Evolutionary conservation across 805 yeast species (phyloP), one percentile per base, ranked within the genome.

Genomic region (Pichia thaimueangensis): DNA sequence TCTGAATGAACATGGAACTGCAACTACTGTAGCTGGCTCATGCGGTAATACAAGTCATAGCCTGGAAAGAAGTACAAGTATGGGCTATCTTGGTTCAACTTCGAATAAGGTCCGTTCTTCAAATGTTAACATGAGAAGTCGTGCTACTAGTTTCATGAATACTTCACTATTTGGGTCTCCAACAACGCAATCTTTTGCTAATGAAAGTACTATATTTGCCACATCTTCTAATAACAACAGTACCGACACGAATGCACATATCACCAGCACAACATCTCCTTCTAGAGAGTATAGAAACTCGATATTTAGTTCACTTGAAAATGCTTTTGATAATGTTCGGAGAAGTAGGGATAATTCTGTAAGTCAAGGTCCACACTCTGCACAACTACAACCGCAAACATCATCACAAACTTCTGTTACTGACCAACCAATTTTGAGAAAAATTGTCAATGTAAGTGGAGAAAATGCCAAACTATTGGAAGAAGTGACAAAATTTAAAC

Each of bases 101-200:
- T 28, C 47, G 5, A 34, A 20, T 19, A 55, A 39, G 11, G 27
- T 7, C 15, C 19, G 20, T 15, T 13, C 30, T 12, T 13, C 34
- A 12, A 25, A 25, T 8, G 19, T 17, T 16, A 42, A 53, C 35
- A 53, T 53, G 37, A 49, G 63, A 30, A 60, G 64, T 39, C 43
- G 66, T n/a, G 57, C 64, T 1, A 46, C 65, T 2, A 61, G 64
- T 43, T 49, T 62, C 15, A 58, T 60, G 21, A 59, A 40, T 29
- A 41, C 51, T 1, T 47, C 54, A 3, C 25, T 57, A 6, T 57
- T 57, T 37, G 54, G 53, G 8, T 41, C 47, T 4, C 44, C 39
- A 11, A 27, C 15, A 4, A 38, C 15, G 15, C 30, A 36, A 19
- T 29, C 34, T 10, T 17, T 35, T 21, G 36, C 34, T 8, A 39